A percentile compares a stretch with the other conserved stretches of the same genome.
Evolutionary conservation across 345 rosid genomes (phyloP).

Genomic region (Nephelium lappaceum): DNA sequence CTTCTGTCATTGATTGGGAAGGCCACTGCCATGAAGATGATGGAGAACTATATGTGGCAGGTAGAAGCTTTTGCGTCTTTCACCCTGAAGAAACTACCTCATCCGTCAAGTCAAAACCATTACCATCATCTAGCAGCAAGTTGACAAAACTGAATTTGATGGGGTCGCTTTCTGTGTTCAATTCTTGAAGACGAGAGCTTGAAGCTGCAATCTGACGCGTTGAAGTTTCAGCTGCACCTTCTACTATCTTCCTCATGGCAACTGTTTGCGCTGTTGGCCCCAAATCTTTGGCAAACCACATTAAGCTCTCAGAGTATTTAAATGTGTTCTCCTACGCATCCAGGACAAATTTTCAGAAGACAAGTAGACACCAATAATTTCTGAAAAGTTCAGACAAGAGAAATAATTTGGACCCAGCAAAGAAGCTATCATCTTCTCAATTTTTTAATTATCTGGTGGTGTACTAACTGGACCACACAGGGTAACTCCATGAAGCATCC

Average conservation of each 20-base stretch:
- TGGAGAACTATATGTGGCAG: not conserved
- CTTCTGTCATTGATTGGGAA: slow-evolving; percentile 2
- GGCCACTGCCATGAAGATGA: not conserved
- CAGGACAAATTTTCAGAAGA: slow-evolving; percentile 15
- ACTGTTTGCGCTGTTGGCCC: slow-evolving; percentile 34
- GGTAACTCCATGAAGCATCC: slow-evolving; percentile 5
- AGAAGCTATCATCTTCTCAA: not conserved
- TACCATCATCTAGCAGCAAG: too few species aligned
- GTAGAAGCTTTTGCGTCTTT: too few species aligned
- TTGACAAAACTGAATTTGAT: too few species aligned
- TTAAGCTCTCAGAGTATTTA: slow-evolving; percentile 27
- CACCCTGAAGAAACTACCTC: too few species aligned
- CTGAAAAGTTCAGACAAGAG: not conserved
- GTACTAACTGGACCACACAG: slow-evolving; percentile 4
- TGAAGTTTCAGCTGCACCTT: not conserved
- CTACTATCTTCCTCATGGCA: slow-evolving; percentile 23
- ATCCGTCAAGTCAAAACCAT: too few species aligned
- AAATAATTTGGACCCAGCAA: slow-evolving; percentile 10
- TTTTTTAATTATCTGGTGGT: not conserved
- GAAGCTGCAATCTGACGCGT: slow-evolving; percentile 5
- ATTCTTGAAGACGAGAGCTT: not conserved
- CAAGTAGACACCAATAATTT: slow-evolving; percentile 5
- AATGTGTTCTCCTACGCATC: slow-evolving; percentile 9
- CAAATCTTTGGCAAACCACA: slow-evolving; percentile 25
- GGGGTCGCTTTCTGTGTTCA: too few species aligned